Percentiles rank a stretch among this genome's conserved stretches.
Evolutionary conservation across 2,329 filamentous ascomycete species (phyloP).

Genomic region (Aquanectria penicillioides): DNA sequence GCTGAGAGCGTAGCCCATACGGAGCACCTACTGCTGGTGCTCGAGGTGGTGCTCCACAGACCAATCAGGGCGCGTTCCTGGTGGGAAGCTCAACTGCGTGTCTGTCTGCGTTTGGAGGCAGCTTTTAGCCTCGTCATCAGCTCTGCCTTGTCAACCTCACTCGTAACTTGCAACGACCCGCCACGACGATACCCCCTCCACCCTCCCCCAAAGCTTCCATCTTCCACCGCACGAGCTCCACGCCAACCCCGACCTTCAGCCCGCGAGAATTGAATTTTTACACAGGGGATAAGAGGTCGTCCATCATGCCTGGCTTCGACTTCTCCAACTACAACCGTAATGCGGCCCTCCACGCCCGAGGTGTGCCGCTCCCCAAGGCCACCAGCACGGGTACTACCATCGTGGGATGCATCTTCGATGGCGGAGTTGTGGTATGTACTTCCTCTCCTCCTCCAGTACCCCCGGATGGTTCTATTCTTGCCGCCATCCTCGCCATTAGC

Average conservation of each 20-base stretch:
- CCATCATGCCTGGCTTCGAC: conserved; percentile 94
- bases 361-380: conserved; percentile 94
- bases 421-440: conserved; percentile 85
- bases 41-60: not conserved
- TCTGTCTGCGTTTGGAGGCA: conserved; percentile 51
- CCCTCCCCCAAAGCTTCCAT: conserved; percentile 25
- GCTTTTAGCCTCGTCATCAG: conserved; percentile 67
- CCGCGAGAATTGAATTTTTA: conserved; percentile 18
- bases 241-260: not conserved
- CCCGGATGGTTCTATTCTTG: too few species aligned
- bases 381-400: conserved; percentile 99
- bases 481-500: not conserved
- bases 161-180: conserved; percentile 27
- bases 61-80: conserved; percentile 41
- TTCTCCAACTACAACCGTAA: conserved; percentile 99
- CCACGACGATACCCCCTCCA: conserved; percentile 38
- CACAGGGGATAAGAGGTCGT: conserved; percentile 28
- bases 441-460: not conserved
- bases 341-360: conserved; percentile 91
- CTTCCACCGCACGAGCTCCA: conserved; percentile 15
- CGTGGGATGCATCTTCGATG: conserved; percentile 95
- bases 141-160: conserved; percentile 45
- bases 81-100: conserved; percentile 36
- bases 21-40: too few species aligned
- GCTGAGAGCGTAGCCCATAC: conserved; percentile 18